A percentile compares a stretch with the other conserved stretches of the same genome.
Conservation (phyloP, 352 stramenopile species). For the Phytophthora constricta region DNA sequence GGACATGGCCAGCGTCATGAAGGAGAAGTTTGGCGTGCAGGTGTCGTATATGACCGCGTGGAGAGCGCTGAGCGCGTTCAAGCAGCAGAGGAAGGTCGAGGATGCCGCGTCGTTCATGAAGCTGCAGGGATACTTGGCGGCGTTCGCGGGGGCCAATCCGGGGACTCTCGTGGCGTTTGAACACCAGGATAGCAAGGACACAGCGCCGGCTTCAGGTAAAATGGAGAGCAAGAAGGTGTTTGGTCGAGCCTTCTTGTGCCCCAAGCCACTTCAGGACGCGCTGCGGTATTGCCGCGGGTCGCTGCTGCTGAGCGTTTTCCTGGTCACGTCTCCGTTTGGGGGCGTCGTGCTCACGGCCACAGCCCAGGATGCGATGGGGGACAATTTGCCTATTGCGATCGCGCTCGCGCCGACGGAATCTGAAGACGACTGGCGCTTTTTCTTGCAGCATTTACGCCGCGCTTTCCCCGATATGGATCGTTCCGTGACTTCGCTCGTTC, state of each 20-base stretch:
- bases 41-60: slow-evolving; percentile 85
- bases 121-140: slow-evolving; percentile 66
- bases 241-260: slow-evolving; percentile 71
- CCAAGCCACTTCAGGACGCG: slow-evolving; percentile 59
- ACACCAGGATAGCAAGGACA: slow-evolving; percentile 32
- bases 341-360: slow-evolving; percentile 75
- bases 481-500: slow-evolving; percentile 59
- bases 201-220: neutral
- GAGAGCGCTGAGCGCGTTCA: slow-evolving; percentile 72
- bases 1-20: slow-evolving; percentile 85
- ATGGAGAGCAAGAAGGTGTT: slow-evolving; percentile 52
- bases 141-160: slow-evolving; percentile 62
- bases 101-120: slow-evolving; percentile 77
- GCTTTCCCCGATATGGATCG: slow-evolving; percentile 68
- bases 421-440: slow-evolving; percentile 72
- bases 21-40: slow-evolving; percentile 81
- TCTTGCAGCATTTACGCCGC: slow-evolving; percentile 59
- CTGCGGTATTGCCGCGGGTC: slow-evolving; percentile 66
- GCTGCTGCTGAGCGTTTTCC: slow-evolving; percentile 73
- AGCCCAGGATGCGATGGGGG: slow-evolving; percentile 76
- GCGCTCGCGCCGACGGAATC: slow-evolving; percentile 58
- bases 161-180: slow-evolving; percentile 73
- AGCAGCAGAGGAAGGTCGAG: slow-evolving; percentile 71
- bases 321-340: slow-evolving; percentile 71
- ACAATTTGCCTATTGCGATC: slow-evolving; percentile 76